Percentiles rank a stretch among this genome's conserved stretches.
Evolutionary conservation across 2,329 filamentous ascomycete species (phyloP).

Genomic region (Pseudogymnoascus sp.): DNA sequence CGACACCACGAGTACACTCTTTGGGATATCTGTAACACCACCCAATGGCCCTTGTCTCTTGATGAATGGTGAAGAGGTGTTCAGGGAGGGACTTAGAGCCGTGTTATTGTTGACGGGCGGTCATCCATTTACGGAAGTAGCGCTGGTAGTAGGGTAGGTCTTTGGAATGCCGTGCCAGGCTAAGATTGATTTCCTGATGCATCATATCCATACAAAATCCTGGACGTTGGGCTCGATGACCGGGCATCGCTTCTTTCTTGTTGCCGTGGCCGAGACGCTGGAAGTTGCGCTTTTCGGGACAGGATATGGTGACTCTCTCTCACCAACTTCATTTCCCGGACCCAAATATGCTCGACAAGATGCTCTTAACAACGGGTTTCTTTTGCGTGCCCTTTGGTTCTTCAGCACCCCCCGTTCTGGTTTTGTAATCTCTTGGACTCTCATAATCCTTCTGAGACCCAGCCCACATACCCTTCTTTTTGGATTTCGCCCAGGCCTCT

Average conservation of each 20-base stretch:
- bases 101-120: not conserved
- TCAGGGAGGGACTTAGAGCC: not conserved
- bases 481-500: slow-evolving; percentile 58
- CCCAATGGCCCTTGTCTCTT: not conserved
- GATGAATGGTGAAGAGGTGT: not conserved
- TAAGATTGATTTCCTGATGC: not conserved
- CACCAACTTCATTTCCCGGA: not conserved
- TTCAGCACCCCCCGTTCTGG: slow-evolving; percentile 32
- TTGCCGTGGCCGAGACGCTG: not conserved
- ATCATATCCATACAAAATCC: not conserved
- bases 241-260: not conserved
- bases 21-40: not conserved
- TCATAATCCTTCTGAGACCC: slow-evolving; percentile 58
- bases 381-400: slow-evolving; percentile 30
- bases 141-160: not conserved
- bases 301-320: not conserved
- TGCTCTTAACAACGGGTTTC: slow-evolving; percentile 21
- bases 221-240: no score
- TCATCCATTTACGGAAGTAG: not conserved
- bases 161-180: not conserved
- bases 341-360: slow-evolving; percentile 4
- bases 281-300: not conserved
- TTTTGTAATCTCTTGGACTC: slow-evolving; percentile 85
- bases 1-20: not conserved
- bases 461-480: slow-evolving; percentile 69